These are phyloP conservation scores for Durusdinium trenchii DNA, from an alignment of 73 alveolate species.

Conservation along the genomic window DNA sequence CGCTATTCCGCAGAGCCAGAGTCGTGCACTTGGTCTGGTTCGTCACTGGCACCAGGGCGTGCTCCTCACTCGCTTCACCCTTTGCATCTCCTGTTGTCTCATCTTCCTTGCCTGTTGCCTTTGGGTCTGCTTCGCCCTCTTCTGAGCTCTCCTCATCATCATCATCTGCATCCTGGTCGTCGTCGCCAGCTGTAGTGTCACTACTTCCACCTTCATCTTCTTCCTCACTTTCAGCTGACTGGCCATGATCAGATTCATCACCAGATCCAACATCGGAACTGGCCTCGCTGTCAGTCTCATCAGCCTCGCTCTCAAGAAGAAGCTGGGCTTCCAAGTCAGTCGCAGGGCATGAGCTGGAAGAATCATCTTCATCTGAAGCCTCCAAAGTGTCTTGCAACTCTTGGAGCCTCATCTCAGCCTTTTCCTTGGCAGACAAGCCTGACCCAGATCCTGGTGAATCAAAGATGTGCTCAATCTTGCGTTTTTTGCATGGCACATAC, in stretches of 20 bases:
- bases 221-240: not conserved
- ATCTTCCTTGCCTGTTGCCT: too few relatives aligned
- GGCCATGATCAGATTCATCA: not conserved
- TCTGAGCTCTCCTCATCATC: too few relatives aligned
- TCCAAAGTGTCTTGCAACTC: not conserved
- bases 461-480: not conserved
- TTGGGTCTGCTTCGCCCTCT: too few relatives aligned
- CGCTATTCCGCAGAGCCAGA: too few relatives aligned
- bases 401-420: not conserved
- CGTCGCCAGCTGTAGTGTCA: too few relatives aligned
- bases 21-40: too few relatives aligned
- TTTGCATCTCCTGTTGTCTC: too few relatives aligned
- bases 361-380: not conserved
- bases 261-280: too few relatives aligned
- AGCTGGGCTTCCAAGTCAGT: constrained; percentile 16
- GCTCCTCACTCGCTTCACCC: too few relatives aligned
- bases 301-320: not conserved
- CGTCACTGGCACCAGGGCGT: too few relatives aligned
- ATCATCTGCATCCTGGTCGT: too few relatives aligned
- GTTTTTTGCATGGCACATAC: not conserved
- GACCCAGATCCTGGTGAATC: not conserved
- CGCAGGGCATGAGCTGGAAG: constrained; percentile 8
- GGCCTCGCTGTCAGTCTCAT: not conserved
- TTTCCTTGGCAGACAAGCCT: not conserved
- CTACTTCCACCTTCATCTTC: not conserved